A percentile compares a stretch with the other conserved stretches of the same genome.
Evolutionary conservation across 2,329 filamentous ascomycete genomes (phyloP).

Genomic region (Fusarium sp.): DNA sequence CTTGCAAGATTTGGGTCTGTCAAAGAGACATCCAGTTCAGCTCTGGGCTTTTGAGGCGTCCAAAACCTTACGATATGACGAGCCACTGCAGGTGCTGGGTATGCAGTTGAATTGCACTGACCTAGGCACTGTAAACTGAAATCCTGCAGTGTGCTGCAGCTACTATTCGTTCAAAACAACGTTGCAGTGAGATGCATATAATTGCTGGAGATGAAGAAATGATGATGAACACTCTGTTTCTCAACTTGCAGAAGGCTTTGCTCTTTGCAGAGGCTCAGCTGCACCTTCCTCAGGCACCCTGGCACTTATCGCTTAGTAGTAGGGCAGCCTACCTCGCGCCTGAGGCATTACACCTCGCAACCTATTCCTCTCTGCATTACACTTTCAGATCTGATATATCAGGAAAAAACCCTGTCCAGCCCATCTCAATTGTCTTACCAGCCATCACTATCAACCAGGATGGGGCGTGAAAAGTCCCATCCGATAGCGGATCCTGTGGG

Average conservation of each 20-base stretch:
- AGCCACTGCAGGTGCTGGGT: constrained; percentile 22
- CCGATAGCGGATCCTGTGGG: constrained; percentile 13
- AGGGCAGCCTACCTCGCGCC: neutral
- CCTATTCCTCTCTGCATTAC: neutral
- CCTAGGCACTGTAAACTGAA: constrained; percentile 22
- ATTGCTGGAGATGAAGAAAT: neutral
- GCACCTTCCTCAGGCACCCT: neutral
- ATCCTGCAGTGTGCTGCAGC: constrained; percentile 12
- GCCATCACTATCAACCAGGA: constrained; percentile 11
- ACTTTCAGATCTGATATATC: constrained; percentile 31
- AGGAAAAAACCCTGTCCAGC: constrained; percentile 17
- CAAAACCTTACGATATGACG: constrained; percentile 28
- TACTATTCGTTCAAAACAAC: constrained; percentile 1
- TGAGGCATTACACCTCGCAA: constrained; percentile 2
- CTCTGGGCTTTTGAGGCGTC: constrained; percentile 6
- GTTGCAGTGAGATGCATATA: constrained; percentile 2
- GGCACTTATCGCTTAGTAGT: neutral
- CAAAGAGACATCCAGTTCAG: constrained; percentile 15
- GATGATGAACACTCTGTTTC: constrained; percentile 14
- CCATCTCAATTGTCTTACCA: constrained; percentile 41
- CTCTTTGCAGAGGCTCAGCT: constrained; percentile 1
- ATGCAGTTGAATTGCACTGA: constrained; percentile 27
- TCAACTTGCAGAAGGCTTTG: constrained; percentile 6
- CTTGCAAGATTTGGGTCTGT: constrained; percentile 8
- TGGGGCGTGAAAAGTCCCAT: constrained; percentile 14